Conservation (phyloP, 78 protist species). For the Dictyostelium discoideum region dicty_2.7 NC_007091.3:3783001-3783500, state of each 20-base stretch:
- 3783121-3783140: constrained; percentile 87
- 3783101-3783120: constrained; percentile 75
- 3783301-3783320: constrained; percentile 53
- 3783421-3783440: constrained; percentile 59
- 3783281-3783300: constrained; percentile 33
- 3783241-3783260: constrained; percentile 25
- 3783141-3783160: constrained; percentile 32
- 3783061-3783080: constrained; percentile 5
- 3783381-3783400: constrained; percentile 80
- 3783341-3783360: constrained; percentile 76
- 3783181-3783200: constrained; percentile 73
- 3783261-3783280: constrained; percentile 48
- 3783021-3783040: constrained; percentile 12
- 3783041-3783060: constrained; percentile 44
- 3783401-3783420: constrained; percentile 81
- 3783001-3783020: constrained; percentile 34
- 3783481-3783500: constrained; percentile 43
- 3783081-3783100: constrained; percentile 35
- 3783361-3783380: constrained; percentile 48
- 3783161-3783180: constrained; percentile 65
- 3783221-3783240: constrained; percentile 46
- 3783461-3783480: background rate
- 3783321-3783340: constrained; percentile 40
- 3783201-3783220: constrained; percentile 27
- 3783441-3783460: constrained; percentile 21